Evolutionary conservation across 1,284 basidiomycete species (phyloP).

Genomic region (Melampsora americana): DNA sequence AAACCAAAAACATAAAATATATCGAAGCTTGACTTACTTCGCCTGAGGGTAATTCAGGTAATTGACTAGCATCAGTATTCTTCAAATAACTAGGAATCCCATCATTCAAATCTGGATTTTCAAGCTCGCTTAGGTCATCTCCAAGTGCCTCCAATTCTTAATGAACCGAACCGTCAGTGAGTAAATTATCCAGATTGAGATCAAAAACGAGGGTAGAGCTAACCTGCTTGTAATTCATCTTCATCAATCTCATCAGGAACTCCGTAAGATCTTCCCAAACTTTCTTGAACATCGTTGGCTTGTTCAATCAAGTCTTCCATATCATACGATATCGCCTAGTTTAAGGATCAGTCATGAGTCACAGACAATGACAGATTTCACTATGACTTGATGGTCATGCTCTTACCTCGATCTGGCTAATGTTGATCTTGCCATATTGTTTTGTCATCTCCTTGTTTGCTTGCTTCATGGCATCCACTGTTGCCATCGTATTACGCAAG

Average conservation of each 20-base stretch:
- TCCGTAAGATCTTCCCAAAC: constrained; percentile 85
- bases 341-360: background rate
- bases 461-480: constrained; percentile 93
- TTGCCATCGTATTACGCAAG: constrained; percentile 99
- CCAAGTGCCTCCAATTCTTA: constrained; percentile 36
- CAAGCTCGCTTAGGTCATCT: constrained; percentile 27
- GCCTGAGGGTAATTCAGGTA: constrained; percentile 20
- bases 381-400: background rate
- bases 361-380: background rate
- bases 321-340: constrained; percentile 84
- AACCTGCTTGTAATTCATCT: constrained; percentile 91
- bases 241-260: constrained; percentile 98
- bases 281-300: constrained; percentile 96
- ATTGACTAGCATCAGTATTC: constrained; percentile 23
- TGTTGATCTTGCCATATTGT: constrained; percentile 95
- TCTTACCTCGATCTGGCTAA: constrained; percentile 90
- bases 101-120: constrained; percentile 33
- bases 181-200: background rate
- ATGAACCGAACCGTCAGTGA: background rate
- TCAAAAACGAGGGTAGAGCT: constrained; percentile 49
- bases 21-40: no score
- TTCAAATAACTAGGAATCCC: constrained; percentile 40
- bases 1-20: no score
- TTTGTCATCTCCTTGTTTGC: constrained; percentile 96
- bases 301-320: constrained; percentile 98